Conservation (phyloP, 2,329 filamentous ascomycete species). For the Alternaria rosae region DNA sequence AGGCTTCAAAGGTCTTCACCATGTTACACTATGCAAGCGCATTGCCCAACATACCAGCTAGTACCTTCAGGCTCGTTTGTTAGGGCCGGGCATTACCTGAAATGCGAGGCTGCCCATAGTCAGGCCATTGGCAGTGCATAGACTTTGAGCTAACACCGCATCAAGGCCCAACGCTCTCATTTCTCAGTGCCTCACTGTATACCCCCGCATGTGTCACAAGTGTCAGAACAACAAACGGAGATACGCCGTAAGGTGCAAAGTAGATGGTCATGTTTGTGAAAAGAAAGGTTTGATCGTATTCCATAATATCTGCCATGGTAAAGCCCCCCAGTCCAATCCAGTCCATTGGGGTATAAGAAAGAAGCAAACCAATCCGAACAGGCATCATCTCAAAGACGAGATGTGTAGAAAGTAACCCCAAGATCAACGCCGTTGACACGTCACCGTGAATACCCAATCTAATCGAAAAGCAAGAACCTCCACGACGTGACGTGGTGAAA, state of each 20-base stretch:
- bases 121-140: neutral
- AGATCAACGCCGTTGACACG: neutral
- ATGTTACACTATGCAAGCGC: neutral
- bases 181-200: neutral
- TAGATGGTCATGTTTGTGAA: neutral
- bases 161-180: neutral
- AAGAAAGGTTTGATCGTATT: neutral
- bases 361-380: neutral
- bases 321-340: constrained; percentile 7
- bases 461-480: neutral
- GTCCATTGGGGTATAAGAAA: constrained; percentile 10
- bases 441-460: neutral
- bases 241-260: neutral
- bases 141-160: neutral
- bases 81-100: too few species aligned
- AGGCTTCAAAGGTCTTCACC: neutral
- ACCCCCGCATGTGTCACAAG: too few species aligned
- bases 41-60: neutral
- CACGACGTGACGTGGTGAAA: too few species aligned
- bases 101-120: neutral
- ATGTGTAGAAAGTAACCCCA: constrained; percentile 5
- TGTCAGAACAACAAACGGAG: neutral
- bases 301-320: neutral
- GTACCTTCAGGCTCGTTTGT: too few species aligned
- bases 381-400: neutral